Conservation (phyloP, 495 filamentous ascomycete species). For the Aspergillus biplanus region DNA sequence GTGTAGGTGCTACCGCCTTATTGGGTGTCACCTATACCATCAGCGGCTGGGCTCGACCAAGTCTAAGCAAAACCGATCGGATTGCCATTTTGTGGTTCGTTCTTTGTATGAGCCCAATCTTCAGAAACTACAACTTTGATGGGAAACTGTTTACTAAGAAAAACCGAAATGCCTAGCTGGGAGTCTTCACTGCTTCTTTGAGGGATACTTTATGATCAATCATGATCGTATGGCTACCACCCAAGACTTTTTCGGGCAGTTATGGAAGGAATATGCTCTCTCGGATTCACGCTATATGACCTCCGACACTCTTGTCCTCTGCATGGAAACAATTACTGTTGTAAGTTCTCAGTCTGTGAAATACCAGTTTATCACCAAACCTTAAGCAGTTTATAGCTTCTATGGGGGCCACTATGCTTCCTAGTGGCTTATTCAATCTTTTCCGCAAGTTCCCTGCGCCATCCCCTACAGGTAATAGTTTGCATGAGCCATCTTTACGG, state of each 20-base stretch:
- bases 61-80: conserved; percentile 53
- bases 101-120: conserved; percentile 50
- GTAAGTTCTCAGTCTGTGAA: conserved; percentile 50
- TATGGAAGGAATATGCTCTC: conserved; percentile 88
- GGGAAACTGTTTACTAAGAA: neutral
- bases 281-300: conserved; percentile 85
- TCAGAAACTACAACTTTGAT: neutral
- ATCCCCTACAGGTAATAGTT: conserved; percentile 72
- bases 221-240: conserved; percentile 60
- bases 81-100: conserved; percentile 70
- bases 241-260: conserved; percentile 71
- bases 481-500: conserved; percentile 86
- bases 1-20: conserved; percentile 51
- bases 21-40: conserved; percentile 54
- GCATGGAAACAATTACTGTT: conserved; percentile 81
- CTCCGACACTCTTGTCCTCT: conserved; percentile 77
- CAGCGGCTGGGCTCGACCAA: conserved; percentile 50
- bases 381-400: conserved; percentile 42
- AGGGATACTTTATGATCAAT: conserved; percentile 80
- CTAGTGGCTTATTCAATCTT: conserved; percentile 64
- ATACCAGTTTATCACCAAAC: neutral
- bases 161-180: conserved; percentile 51
- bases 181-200: conserved; percentile 76
- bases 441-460: conserved; percentile 60
- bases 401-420: conserved; percentile 85